Conservation (phyloP, 179 eudicot species). For the Spinacia oleracea region DNA sequence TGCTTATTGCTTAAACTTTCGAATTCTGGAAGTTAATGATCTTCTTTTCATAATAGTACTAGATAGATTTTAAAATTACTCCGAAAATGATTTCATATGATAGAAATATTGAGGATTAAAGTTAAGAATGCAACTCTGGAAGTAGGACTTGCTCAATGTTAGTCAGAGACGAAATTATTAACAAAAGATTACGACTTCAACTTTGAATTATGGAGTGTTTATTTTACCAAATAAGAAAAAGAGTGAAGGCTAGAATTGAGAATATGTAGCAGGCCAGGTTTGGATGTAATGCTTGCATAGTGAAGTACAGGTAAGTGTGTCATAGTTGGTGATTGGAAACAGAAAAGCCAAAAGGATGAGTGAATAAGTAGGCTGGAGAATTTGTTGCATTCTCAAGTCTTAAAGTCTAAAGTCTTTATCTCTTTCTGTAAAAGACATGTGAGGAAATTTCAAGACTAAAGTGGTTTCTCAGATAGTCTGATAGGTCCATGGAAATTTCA, state of each 20-base stretch:
- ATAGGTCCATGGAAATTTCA: neutral
- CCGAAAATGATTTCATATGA: no score
- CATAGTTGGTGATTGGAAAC: conserved; percentile 4
- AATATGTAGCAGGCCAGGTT: neutral
- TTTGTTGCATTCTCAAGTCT: neutral
- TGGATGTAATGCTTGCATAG: neutral
- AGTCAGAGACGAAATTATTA: no score
- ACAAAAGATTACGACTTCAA: no score
- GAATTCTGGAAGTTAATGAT: no score
- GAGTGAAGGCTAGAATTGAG: neutral
- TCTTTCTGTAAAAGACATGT: conserved; percentile 10
- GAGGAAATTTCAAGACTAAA: neutral
- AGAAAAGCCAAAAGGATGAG: neutral
- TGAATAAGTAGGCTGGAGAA: neutral
- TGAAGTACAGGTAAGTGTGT: conserved; percentile 9
- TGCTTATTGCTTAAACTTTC: no score
- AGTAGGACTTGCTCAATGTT: no score
- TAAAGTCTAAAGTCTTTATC: neutral
- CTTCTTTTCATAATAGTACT: no score
- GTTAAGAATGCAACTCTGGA: no score
- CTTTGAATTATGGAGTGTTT: neutral
- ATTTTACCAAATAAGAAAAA: neutral
- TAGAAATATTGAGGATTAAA: no score
- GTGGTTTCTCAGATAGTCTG: neutral
- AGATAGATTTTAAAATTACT: no score